A percentile compares a stretch with the other conserved stretches of the same genome.
These are phyloP conservation scores for Lentinus brumalis DNA, from an alignment of 768 basidiomycete species.

Conservation along the genomic window DNA sequence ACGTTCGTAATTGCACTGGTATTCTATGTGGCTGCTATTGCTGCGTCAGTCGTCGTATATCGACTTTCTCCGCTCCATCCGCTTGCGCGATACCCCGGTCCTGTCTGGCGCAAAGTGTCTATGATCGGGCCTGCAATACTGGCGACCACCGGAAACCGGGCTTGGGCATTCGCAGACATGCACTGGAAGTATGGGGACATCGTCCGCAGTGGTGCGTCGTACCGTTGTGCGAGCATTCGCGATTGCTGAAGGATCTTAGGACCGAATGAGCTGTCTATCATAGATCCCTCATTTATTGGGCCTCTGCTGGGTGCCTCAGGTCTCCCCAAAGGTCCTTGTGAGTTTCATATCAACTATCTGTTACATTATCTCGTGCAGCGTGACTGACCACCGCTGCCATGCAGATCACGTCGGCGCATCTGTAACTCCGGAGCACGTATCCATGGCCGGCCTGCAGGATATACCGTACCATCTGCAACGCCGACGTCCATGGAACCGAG, in stretches of 20 bases:
- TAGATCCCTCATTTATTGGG: slow-evolving; percentile 33
- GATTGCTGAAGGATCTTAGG: slow-evolving; percentile 29
- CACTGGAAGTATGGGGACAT: slow-evolving; percentile 41
- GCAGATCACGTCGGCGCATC: slow-evolving; percentile 1
- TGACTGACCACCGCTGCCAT: background rate
- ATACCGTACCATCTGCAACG: slow-evolving; percentile 44
- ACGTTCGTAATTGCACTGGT: background rate
- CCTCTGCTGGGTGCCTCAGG: slow-evolving; percentile 34
- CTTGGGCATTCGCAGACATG: slow-evolving; percentile 31
- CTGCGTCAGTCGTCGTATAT: background rate
- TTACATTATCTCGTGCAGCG: slow-evolving; percentile 32
- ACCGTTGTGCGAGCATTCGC: background rate
- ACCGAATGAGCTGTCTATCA: slow-evolving; percentile 49
- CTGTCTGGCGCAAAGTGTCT: slow-evolving; percentile 28
- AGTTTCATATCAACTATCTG: no score
- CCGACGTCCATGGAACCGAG: slow-evolving; percentile 51
- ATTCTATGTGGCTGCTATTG: background rate
- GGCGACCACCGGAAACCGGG: slow-evolving; percentile 25
- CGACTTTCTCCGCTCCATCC: background rate
- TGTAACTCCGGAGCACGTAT: background rate
- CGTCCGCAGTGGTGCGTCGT: slow-evolving; percentile 37
- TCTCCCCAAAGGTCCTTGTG: slow-evolving; percentile 44
- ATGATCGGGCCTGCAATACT: slow-evolving; percentile 29
- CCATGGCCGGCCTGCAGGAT: slow-evolving; percentile 8
- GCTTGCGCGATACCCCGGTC: slow-evolving; percentile 21